Conservation (phyloP, 2,329 filamentous ascomycete species). For the Rhynchosporium secalis region DNA sequence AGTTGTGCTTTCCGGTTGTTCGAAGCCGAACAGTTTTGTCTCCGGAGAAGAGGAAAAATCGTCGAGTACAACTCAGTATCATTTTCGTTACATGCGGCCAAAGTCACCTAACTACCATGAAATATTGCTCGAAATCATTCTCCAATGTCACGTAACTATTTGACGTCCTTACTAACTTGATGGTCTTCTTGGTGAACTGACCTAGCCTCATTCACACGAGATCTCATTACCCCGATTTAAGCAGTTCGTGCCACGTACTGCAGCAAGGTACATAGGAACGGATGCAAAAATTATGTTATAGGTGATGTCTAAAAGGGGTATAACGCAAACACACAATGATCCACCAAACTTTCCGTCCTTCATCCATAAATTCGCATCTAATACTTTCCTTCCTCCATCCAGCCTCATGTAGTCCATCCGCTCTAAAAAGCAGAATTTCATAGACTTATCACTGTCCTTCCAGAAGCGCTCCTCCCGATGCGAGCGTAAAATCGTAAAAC, state of each 20-base stretch:
- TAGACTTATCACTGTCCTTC: slow-evolving; percentile 9
- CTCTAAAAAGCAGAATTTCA: slow-evolving; percentile 14
- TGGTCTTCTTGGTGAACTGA: no score
- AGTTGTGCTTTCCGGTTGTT: no score
- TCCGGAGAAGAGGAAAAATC: no score
- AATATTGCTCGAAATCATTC: no score
- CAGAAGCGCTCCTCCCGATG: slow-evolving; percentile 12
- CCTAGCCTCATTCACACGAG: no score
- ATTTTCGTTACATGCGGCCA: no score
- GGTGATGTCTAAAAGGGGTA: slow-evolving; percentile 17
- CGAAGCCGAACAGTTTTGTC: no score
- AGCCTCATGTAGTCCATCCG: slow-evolving; percentile 9
- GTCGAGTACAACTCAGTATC: no score
- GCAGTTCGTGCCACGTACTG: neutral
- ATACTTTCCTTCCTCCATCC: neutral
- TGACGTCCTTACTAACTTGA: no score
- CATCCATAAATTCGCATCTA: neutral
- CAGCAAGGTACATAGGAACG: neutral
- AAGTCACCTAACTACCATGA: no score
- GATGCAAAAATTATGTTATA: slow-evolving; percentile 4
- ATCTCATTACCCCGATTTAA: no score
- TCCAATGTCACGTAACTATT: no score
- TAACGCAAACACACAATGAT: slow-evolving; percentile 15
- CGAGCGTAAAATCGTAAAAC: slow-evolving; percentile 12
- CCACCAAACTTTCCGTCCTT: slow-evolving; percentile 8